Conservation (phyloP, 2,329 filamentous ascomycete species). For the Sporothrix curviconia region DNA sequence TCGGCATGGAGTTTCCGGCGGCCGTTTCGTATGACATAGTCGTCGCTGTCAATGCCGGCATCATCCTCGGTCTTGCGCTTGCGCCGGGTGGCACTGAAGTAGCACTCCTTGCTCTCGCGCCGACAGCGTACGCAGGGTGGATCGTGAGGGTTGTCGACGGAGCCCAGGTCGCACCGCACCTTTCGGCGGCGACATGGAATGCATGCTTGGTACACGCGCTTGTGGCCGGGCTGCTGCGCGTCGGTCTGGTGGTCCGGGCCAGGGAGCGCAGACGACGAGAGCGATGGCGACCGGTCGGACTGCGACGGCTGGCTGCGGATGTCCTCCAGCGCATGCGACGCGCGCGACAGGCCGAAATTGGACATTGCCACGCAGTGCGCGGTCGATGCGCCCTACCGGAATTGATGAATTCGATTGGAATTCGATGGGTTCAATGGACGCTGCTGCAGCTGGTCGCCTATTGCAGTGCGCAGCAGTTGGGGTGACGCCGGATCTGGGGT, state of each 20-base stretch:
- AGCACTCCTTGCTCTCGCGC: constrained; percentile 93
- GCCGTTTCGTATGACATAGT: constrained; percentile 67
- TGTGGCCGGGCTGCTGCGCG: constrained; percentile 31
- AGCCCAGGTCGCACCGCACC: constrained; percentile 57
- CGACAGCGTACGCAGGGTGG: constrained; percentile 91
- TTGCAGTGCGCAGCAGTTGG: not conserved
- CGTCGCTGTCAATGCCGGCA: constrained; percentile 43
- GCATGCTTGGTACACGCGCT: constrained; percentile 58
- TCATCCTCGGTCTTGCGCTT: constrained; percentile 73
- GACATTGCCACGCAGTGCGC: constrained; percentile 22
- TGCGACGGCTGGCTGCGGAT: constrained; percentile 12
- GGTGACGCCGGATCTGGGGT: not conserved
- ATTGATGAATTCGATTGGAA: not conserved
- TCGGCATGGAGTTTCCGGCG: constrained; percentile 57
- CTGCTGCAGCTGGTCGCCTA: not conserved
- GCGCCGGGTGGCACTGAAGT: constrained; percentile 87
- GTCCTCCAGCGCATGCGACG: constrained; percentile 12
- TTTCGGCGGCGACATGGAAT: constrained; percentile 57
- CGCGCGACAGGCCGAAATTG: constrained; percentile 20
- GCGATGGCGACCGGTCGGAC: constrained; percentile 14
- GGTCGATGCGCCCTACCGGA: not conserved
- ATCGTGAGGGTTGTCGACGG: constrained; percentile 88
- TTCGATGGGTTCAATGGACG: not conserved
- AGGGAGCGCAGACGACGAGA: constrained; percentile 15
- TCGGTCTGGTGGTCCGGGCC: constrained; percentile 14